These are phyloP conservation scores for Penstemon davidsonii DNA, from an alignment of 257 asterid species.

Conservation along the genomic window DNA sequence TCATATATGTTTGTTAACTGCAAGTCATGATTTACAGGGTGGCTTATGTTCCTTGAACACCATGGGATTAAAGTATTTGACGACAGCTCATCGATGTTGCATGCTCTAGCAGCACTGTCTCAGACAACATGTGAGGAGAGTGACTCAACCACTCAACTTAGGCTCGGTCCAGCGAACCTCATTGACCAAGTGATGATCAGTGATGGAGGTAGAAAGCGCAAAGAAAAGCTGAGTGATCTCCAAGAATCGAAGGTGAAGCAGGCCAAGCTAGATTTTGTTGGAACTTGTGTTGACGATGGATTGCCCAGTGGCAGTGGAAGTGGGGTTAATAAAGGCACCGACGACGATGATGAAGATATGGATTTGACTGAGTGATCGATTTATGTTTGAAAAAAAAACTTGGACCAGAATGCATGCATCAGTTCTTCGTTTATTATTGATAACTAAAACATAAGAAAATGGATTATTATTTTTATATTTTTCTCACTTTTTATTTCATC, in stretches of 20 bases:
- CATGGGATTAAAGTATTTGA: slow-evolving; percentile 49
- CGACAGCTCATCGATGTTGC: slow-evolving; percentile 28
- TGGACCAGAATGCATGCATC: not conserved
- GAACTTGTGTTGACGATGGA: slow-evolving; percentile 24
- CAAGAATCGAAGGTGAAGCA: slow-evolving; percentile 45
- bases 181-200: slow-evolving; percentile 17
- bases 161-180: slow-evolving; percentile 10
- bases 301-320: slow-evolving; percentile 13
- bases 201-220: slow-evolving; percentile 48
- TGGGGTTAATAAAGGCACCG: not conserved
- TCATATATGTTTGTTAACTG: slow-evolving; percentile 25
- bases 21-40: slow-evolving; percentile 40
- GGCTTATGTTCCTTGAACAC: slow-evolving; percentile 55
- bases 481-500: not conserved
- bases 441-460: not conserved
- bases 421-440: slow-evolving; percentile 15
- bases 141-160: slow-evolving; percentile 24
- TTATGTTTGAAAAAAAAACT: not conserved
- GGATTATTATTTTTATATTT: not conserved
- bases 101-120: slow-evolving; percentile 39
- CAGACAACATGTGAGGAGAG: slow-evolving; percentile 25
- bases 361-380: slow-evolving; percentile 38
- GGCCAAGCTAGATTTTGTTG: slow-evolving; percentile 40
- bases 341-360: slow-evolving; percentile 35
- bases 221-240: slow-evolving; percentile 39